Base-by-base conservation (phyloP, 768 basidiomycete genomes). In the Podaxis sp. region DNA sequence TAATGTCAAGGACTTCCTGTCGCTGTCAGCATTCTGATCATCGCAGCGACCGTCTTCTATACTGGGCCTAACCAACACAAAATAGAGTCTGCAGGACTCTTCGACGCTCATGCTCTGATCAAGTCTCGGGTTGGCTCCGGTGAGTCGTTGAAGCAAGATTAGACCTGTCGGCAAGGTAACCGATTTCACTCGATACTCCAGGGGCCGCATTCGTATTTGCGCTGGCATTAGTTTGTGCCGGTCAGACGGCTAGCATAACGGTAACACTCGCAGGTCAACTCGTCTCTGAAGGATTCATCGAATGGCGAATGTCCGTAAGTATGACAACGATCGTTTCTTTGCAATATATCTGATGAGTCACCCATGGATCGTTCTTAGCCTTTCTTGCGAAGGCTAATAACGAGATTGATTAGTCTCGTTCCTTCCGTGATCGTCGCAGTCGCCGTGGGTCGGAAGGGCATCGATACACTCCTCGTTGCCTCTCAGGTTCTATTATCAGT, bases 261-360 rank as follows among this genome's bases (percentile, higher is more conserved):
- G 91, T 88, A 6, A 93, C 91, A 0, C 77, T 93, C 37, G 86
- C 89, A 3, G 91, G 91, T 0, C 92, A 93, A 73, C 84, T 89
- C 38, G 87, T 94, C 55, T 85, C 85, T 1, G 91, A 93, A 69
- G 91, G 91, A 0, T 91, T 92, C 72, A 82, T 93, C 66, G 83
- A 83, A 62, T 93, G 90, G 90, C 80, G 81, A 62, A 81, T 90
- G 25, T 86, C 88, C 70, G 76, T 77, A 66, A 33, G 76, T 66
- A 38, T 59, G 40, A 17, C 41, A 24, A 51, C 41, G 24, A 37
- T 52, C 50, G 9, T 22, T 25, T 17, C 25, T 55, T 41, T 55
- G 19, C 13, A 6, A 8, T 17, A 40, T 12, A 40, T 40, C 13
- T 25, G n/a, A 58, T 17, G 3, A 49, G n/a, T 22, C 9, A 55